phyloP scores from a whole-genome alignment of 2,329 filamentous ascomycete species.

The Didymella keratinophila region DNA sequence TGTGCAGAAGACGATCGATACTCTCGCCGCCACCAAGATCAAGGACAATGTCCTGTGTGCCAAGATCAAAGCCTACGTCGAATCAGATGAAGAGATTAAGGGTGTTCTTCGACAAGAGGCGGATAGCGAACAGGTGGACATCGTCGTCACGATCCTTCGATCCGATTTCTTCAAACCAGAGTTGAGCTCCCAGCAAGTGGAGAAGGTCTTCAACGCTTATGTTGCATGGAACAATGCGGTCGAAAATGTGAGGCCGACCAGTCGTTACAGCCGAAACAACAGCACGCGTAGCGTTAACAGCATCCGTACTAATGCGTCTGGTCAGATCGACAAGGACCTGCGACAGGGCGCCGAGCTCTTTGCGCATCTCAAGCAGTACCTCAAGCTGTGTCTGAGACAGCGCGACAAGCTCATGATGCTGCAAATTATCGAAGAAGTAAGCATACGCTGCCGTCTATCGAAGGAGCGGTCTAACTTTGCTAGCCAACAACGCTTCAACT shows the following conservation, averaged over 20 bases:
- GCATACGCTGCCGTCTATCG: conserved; percentile 5
- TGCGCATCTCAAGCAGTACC: conserved; percentile 90
- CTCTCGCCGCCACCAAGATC: conserved; percentile 73
- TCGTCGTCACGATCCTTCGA: conserved; percentile 84
- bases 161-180: conserved; percentile 78
- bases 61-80: conserved; percentile 82
- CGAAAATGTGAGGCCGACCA: conserved; percentile 67
- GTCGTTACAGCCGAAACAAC: conserved; percentile 42
- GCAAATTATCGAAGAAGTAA: conserved; percentile 83
- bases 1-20: conserved; percentile 87
- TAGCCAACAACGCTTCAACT: conserved; percentile 91
- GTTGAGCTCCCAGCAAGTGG: conserved; percentile 77
- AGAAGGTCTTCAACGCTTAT: conserved; percentile 89
- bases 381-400: conserved; percentile 90
- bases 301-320: conserved; percentile 34
- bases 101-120: conserved; percentile 77
- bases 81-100: conserved; percentile 79
- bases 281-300: conserved; percentile 46
- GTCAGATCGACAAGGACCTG: conserved; percentile 78
- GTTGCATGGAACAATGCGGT: conserved; percentile 96
- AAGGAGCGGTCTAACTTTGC: conserved; percentile 25
- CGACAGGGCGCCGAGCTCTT: conserved; percentile 90
- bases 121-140: conserved; percentile 74
- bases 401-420: conserved; percentile 98
- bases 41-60: conserved; percentile 79